These are phyloP conservation scores for Pulveroboletus ridleyi DNA, from an alignment of 1,284 basidiomycete species.

Conservation along the genomic window DNA sequence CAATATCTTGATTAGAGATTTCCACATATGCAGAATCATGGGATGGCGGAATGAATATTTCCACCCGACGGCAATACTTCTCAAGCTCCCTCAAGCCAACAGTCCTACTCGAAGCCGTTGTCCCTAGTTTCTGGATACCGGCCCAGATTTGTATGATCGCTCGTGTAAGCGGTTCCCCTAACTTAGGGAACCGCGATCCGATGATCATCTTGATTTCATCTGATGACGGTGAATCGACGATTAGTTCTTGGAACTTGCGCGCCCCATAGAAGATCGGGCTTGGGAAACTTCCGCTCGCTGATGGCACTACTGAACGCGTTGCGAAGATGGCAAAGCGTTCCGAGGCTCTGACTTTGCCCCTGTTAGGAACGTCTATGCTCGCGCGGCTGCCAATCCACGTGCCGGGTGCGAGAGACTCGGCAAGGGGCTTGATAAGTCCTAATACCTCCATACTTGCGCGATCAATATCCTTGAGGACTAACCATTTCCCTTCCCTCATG, in stretches of 20 bases:
- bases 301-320: slow-evolving; percentile 68
- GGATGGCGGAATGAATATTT: slow-evolving; percentile 61
- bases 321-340: slow-evolving; percentile 84
- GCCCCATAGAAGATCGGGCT: slow-evolving; percentile 79
- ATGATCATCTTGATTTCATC: slow-evolving; percentile 79
- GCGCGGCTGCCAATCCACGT: slow-evolving; percentile 83
- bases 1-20: slow-evolving; percentile 29
- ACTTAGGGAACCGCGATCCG: slow-evolving; percentile 64
- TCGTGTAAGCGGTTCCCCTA: slow-evolving; percentile 55
- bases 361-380: slow-evolving; percentile 72
- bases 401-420: slow-evolving; percentile 78
- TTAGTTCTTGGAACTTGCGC: slow-evolving; percentile 83
- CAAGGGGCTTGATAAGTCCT: slow-evolving; percentile 82
- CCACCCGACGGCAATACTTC: slow-evolving; percentile 85
- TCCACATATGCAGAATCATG: slow-evolving; percentile 54
- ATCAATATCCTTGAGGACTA: slow-evolving; percentile 95
- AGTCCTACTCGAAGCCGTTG: slow-evolving; percentile 57
- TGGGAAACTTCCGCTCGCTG: slow-evolving; percentile 51
- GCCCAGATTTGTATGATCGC: slow-evolving; percentile 73
- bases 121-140: slow-evolving; percentile 53
- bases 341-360: slow-evolving; percentile 72
- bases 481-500: slow-evolving; percentile 92
- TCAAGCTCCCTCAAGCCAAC: slow-evolving; percentile 89
- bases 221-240: slow-evolving; percentile 62
- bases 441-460: slow-evolving; percentile 88